Evolutionary conservation across 805 yeast genomes (phyloP), one percentile per base, ranked within the genome.

Genomic region (Spathaspora hagerdaliae): DNA sequence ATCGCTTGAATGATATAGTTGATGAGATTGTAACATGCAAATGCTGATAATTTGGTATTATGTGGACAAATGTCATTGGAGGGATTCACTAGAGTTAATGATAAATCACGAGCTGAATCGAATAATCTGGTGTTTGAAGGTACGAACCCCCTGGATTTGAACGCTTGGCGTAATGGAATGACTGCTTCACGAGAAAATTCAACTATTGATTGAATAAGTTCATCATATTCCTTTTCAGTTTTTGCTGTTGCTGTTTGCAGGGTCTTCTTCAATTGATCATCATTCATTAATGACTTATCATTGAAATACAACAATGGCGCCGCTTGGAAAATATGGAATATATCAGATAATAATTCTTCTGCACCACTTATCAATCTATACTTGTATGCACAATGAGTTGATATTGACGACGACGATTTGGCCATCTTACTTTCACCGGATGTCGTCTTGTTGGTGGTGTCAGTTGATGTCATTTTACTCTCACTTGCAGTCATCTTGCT

Each of bases 261-360:
- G 5, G 24, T 19, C 24, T 5, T 2, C 10, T 46, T 47, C 12
- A 56, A 48, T 31, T 49, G 49, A 7, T 48, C 47, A n/a, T 51
- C 56, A 27, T 55, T 44, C 61, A 60, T 57, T 32, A 61, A 45
- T 7, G 46, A 43, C 11, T 42, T 36, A 32, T 65, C 70, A 40
- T 61, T 62, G 45, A 66, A 66, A 47, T 64, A 71, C 24, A 61
- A 51, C 14, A 58, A 60, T 1, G 76, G 73, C 1, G 61, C 61
- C 0, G 63, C 61, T 5, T 54, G 52, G 48, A 69, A 71, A 3
- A 69, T 57, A 7, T 55, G 46, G 46, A 70, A 63, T 10, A 67
- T 51, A 38, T 67, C 69, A 3, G 67, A 48, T 15, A 71, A 47
- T 31, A 67, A 50, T 43, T 61, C 66, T 49, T 69, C 69, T 2